These are phyloP conservation scores for Graphilbum fragrans DNA, from an alignment of 2,329 filamentous ascomycete genomes.

Conservation along the genomic window DNA sequence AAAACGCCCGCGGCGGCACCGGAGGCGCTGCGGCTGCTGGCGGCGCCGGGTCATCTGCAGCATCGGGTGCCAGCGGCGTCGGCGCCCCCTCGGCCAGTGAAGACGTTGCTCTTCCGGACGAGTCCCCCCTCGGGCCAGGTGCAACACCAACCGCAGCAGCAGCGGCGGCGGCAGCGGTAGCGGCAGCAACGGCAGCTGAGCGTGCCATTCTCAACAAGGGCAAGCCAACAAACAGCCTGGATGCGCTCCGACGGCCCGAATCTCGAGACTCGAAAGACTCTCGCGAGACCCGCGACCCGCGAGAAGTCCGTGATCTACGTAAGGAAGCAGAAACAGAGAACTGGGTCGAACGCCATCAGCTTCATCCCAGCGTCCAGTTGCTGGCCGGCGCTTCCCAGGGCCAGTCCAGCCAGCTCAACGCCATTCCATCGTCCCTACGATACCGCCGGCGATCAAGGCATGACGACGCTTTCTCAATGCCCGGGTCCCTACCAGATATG, in stretches of 20 bases:
- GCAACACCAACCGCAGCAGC: neutral
- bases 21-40: neutral
- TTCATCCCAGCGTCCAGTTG: conserved; percentile 8
- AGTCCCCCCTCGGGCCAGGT: neutral
- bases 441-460: conserved; percentile 18
- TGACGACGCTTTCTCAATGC: conserved; percentile 29
- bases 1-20: conserved; percentile 60
- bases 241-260: conserved; percentile 7
- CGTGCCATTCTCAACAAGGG: neutral
- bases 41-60: neutral
- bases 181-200: neutral
- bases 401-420: conserved; percentile 1
- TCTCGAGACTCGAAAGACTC: conserved; percentile 21
- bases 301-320: conserved; percentile 17
- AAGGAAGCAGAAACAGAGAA: conserved; percentile 13
- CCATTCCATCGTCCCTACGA: conserved; percentile 18
- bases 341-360: conserved; percentile 12
- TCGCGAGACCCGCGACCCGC: conserved; percentile 13
- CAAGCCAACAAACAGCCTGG: neutral
- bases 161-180: neutral
- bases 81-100: conserved; percentile 4
- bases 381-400: conserved; percentile 6
- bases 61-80: neutral
- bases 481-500: conserved; percentile 31
- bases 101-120: conserved; percentile 1